Evolutionary conservation across 495 filamentous ascomycete species (phyloP).

Genomic region (Annulohypoxylon maeteangense): DNA sequence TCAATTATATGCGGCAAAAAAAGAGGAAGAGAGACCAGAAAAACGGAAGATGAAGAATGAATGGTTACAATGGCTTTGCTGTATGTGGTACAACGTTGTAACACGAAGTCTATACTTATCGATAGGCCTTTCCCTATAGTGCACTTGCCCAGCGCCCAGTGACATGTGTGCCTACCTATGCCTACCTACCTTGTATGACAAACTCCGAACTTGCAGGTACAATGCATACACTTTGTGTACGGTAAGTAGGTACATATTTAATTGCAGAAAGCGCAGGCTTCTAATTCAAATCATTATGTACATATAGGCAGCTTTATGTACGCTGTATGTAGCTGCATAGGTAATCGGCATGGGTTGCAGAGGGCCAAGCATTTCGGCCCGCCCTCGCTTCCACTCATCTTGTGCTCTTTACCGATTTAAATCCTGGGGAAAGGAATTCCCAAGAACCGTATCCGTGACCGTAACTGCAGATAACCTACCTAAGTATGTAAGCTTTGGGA

Average conservation of each 20-base stretch:
- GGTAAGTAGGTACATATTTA: too few species aligned
- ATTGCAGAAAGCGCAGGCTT: not conserved
- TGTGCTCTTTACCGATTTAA: constrained; percentile 4
- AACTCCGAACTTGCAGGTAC: not conserved
- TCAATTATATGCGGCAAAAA: constrained; percentile 25
- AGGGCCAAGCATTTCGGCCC: constrained; percentile 23
- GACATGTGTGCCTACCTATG: too few species aligned
- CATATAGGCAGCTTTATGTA: not conserved
- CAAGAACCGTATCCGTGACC: not conserved
- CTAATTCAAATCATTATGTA: not conserved
- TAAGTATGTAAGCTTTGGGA: not conserved
- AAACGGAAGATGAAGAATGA: constrained; percentile 1
- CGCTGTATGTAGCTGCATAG: not conserved
- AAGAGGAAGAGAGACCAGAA: not conserved
- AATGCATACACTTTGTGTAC: not conserved
- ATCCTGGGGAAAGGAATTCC: not conserved
- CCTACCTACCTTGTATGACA: not conserved
- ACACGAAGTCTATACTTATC: constrained; percentile 6
- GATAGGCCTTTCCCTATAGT: not conserved
- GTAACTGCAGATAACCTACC: not conserved
- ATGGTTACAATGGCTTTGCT: not conserved
- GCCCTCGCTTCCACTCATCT: not conserved
- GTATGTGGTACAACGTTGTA: constrained; percentile 8
- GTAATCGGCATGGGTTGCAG: constrained; percentile 1
- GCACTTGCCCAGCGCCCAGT: too few species aligned